These are phyloP conservation scores for Pseudovirgaria hyperparasitica DNA, from an alignment of 2,329 filamentous ascomycete genomes.

Conservation along the genomic window DNA sequence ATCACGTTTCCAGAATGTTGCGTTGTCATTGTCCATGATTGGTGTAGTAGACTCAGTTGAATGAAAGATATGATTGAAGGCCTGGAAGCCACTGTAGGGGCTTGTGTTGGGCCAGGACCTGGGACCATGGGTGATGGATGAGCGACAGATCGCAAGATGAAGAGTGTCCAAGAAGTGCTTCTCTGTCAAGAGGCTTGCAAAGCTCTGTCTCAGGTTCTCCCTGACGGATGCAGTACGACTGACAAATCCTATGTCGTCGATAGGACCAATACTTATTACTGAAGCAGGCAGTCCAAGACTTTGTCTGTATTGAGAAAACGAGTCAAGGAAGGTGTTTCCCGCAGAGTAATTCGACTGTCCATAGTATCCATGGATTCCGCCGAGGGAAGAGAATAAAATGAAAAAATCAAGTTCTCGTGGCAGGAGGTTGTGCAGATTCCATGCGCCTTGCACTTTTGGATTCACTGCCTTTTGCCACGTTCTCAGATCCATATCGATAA, in stretches of 20 bases:
- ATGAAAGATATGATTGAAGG: slow-evolving; percentile 3
- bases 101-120: background rate
- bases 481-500: slow-evolving; percentile 5
- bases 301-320: slow-evolving; percentile 12
- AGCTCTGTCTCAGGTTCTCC: slow-evolving; percentile 2
- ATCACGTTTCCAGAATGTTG: slow-evolving; percentile 4
- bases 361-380: slow-evolving; percentile 12
- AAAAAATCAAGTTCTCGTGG: slow-evolving; percentile 23
- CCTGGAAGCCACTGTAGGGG: background rate
- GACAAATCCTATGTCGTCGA: slow-evolving; percentile 4
- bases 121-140: background rate
- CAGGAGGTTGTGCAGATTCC: slow-evolving; percentile 7
- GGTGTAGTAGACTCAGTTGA: slow-evolving; percentile 3
- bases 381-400: slow-evolving; percentile 21
- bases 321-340: slow-evolving; percentile 27
- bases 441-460: slow-evolving; percentile 9
- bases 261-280: slow-evolving; percentile 4
- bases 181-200: slow-evolving; percentile 2
- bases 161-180: slow-evolving; percentile 3
- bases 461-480: slow-evolving; percentile 2
- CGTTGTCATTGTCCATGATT: slow-evolving; percentile 2
- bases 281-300: slow-evolving; percentile 8
- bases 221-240: slow-evolving; percentile 1
- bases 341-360: slow-evolving; percentile 34
- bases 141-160: slow-evolving; percentile 4